These are phyloP conservation scores for Trametopsis cervina DNA, from an alignment of 768 basidiomycete species.

Conservation along the genomic window DNA sequence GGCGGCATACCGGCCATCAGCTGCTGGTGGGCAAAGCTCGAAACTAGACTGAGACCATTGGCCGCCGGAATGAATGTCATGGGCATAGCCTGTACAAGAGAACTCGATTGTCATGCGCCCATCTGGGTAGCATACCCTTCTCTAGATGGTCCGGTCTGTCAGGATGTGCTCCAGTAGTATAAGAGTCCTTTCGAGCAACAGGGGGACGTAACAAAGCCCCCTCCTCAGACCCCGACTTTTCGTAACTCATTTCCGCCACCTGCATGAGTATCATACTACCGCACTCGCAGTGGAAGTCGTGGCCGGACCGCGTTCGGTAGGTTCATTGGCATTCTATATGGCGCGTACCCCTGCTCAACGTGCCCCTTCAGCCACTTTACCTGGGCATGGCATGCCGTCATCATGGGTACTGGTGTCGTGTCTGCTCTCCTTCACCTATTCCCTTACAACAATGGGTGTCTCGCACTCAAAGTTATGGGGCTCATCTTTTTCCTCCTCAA, in stretches of 20 bases:
- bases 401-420: conserved; percentile 40
- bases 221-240: not conserved
- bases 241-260: not conserved
- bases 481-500: conserved; percentile 35
- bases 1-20: conserved; percentile 1
- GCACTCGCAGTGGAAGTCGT: conserved; percentile 25
- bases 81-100: not conserved
- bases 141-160: no score
- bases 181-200: no score
- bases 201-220: not conserved
- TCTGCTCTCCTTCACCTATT: conserved; percentile 35
- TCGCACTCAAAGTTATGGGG: conserved; percentile 28
- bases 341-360: not conserved
- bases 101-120: no score
- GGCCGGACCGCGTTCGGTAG: conserved; percentile 31
- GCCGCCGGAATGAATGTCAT: not conserved
- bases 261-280: conserved; percentile 14
- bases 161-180: no score
- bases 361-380: conserved; percentile 33
- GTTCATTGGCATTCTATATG: not conserved
- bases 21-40: not conserved
- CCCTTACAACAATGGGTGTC: conserved; percentile 32
- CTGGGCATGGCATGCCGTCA: conserved; percentile 40
- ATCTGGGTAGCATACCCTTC: no score
- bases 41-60: not conserved